Conservation (phyloP, 1,284 basidiomycete species). For the Exobasidium rhododendri region DNA sequence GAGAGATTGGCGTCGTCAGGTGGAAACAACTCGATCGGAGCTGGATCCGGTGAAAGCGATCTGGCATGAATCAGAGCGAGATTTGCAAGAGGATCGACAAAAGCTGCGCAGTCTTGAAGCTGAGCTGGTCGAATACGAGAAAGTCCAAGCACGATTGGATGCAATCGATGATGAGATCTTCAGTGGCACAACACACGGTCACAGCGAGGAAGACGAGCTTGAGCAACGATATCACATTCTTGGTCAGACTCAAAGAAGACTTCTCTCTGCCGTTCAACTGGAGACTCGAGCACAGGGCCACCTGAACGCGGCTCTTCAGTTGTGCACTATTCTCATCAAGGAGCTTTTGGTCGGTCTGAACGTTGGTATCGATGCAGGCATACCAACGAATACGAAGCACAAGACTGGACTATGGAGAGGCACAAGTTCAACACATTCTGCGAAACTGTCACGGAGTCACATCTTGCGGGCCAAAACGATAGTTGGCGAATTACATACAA, state of each 20-base stretch:
- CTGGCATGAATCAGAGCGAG: background rate
- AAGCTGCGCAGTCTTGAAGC: slow-evolving; percentile 5
- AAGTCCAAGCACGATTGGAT: slow-evolving; percentile 8
- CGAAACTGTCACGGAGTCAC: background rate
- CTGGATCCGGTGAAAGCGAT: background rate
- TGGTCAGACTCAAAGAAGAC: background rate
- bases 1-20: background rate
- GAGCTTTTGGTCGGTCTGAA: slow-evolving; percentile 3
- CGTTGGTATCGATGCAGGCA: slow-evolving; percentile 5
- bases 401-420: slow-evolving; percentile 10
- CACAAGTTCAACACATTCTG: background rate
- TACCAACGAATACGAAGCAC: slow-evolving; percentile 5
- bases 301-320: background rate
- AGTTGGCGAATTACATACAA: slow-evolving; percentile 6
- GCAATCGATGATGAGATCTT: slow-evolving; percentile 7
- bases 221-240: slow-evolving; percentile 6
- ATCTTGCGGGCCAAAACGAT: slow-evolving; percentile 6
- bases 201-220: slow-evolving; percentile 8
- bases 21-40: slow-evolving; percentile 2
- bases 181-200: background rate
- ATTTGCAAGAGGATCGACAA: background rate
- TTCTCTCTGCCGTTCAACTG: background rate
- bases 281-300: slow-evolving; percentile 4
- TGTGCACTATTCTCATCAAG: background rate
- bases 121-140: background rate